Evolutionary conservation across 1,284 basidiomycete genomes (phyloP).

Genomic region (Melampsora abietis-canadensis): DNA sequence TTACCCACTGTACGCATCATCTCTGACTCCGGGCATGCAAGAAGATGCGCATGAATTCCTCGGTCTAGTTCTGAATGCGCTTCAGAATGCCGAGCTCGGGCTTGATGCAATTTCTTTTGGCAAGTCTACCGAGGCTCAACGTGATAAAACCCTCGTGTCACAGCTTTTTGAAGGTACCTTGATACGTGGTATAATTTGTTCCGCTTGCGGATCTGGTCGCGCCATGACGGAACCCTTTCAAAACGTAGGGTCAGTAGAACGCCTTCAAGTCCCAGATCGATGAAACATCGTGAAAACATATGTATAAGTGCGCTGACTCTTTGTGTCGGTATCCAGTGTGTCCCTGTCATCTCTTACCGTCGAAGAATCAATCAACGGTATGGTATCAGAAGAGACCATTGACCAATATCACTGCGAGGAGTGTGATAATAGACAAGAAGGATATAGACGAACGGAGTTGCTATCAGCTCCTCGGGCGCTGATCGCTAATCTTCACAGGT

Average conservation of each 20-base stretch:
- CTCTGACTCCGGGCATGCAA: neutral
- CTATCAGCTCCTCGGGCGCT: neutral
- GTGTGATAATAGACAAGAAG: neutral
- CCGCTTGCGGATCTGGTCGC: neutral
- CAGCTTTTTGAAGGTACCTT: neutral
- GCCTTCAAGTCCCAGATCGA: too few species aligned
- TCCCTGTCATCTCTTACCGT: neutral
- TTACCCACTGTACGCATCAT: too few species aligned
- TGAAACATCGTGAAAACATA: too few species aligned
- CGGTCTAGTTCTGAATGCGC: neutral
- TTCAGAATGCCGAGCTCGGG: neutral
- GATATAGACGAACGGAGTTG: neutral
- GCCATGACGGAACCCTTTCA: neutral
- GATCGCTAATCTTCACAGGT: neutral
- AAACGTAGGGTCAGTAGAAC: neutral
- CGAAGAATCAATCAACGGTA: slow-evolving; percentile 1
- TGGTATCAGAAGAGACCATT: neutral
- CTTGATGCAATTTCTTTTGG: neutral
- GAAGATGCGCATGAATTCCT: slow-evolving; percentile 4
- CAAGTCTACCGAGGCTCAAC: neutral
- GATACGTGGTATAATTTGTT: neutral
- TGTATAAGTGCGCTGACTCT: too few species aligned
- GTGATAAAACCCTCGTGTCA: neutral
- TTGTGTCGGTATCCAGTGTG: neutral
- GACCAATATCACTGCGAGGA: neutral